Evolutionary conservation across 306 rosid genomes (phyloP).

Genomic region (Cucurbita argyrosperma): DNA sequence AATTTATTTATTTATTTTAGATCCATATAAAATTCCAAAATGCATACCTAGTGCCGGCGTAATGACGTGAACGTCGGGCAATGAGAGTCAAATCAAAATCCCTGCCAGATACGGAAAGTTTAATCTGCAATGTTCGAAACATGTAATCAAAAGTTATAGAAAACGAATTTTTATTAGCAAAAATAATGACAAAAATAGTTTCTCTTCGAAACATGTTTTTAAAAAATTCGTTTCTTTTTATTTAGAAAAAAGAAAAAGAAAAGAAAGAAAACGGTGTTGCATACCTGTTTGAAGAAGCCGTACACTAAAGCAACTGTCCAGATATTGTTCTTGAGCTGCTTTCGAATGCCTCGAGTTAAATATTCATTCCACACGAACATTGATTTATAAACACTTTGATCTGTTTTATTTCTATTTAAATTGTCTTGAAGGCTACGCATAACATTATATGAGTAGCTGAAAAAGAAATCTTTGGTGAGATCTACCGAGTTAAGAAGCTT

Average conservation of each 20-base stretch:
- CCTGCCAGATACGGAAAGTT: slow-evolving; percentile 45
- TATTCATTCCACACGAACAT: slow-evolving; percentile 96
- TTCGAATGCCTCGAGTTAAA: slow-evolving; percentile 75
- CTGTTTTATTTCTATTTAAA: slow-evolving; percentile 39
- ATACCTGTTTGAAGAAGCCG: slow-evolving; percentile 80
- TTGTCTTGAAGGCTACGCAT: slow-evolving; percentile 89
- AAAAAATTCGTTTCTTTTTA: too few relatives aligned
- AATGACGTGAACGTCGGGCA: slow-evolving; percentile 94
- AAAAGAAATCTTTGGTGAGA: slow-evolving; percentile 96
- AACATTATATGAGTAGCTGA: slow-evolving; percentile 87
- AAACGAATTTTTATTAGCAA: neutral
- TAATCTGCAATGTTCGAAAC: slow-evolving; percentile 32
- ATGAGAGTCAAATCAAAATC: slow-evolving; percentile 56
- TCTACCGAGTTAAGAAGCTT: slow-evolving; percentile 95
- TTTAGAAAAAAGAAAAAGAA: too few relatives aligned
- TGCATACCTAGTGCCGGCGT: slow-evolving; percentile 80
- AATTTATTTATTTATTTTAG: too few relatives aligned
- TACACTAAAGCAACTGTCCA: slow-evolving; percentile 93
- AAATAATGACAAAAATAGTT: too few relatives aligned
- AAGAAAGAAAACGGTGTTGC: too few relatives aligned
- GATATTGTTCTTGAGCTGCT: slow-evolving; percentile 43
- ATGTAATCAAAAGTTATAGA: neutral
- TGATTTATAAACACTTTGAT: slow-evolving; percentile 48
- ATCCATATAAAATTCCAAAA: neutral
- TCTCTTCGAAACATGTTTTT: too few relatives aligned